phyloP scores from a whole-genome alignment of 2,329 filamentous ascomycete genomes.

The Blastomyces percursus region DNA sequence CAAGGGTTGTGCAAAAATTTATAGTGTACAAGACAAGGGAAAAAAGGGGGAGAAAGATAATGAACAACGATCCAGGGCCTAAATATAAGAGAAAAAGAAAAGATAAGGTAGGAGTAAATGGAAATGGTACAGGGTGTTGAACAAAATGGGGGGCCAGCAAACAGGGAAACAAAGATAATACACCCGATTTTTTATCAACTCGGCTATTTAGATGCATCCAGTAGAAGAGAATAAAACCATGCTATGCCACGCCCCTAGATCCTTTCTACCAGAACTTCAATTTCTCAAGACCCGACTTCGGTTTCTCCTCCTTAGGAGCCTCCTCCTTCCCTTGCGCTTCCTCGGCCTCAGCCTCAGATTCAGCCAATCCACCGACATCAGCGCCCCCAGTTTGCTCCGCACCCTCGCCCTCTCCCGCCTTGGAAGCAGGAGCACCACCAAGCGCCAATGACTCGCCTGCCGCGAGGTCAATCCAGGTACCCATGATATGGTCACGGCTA shows the following conservation, averaged over 20 bases:
- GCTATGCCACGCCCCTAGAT: not conserved
- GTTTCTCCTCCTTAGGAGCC: slow-evolving; percentile 8
- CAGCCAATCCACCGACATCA: not conserved
- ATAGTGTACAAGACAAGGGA: too few species aligned
- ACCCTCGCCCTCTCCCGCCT: not conserved
- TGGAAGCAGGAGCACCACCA: not conserved
- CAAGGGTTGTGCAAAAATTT: too few species aligned
- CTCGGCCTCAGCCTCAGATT: not conserved
- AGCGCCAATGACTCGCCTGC: not conserved
- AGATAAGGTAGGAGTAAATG: too few species aligned
- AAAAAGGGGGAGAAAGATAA: too few species aligned
- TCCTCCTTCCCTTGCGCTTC: slow-evolving; percentile 3
- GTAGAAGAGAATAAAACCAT: not conserved
- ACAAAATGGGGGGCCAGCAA: too few species aligned
- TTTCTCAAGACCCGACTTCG: slow-evolving; percentile 9
- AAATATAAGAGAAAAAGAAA: too few species aligned
- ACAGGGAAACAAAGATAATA: too few species aligned
- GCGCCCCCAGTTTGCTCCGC: not conserved
- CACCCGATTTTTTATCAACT: not conserved
- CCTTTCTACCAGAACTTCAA: slow-evolving; percentile 12
- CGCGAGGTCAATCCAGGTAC: slow-evolving; percentile 2
- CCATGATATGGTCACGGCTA: slow-evolving; percentile 27
- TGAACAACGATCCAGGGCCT: too few species aligned
- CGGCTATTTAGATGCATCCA: not conserved
- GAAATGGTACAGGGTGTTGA: too few species aligned